These are phyloP conservation scores for Boletus rex-veris DNA, from an alignment of 768 basidiomycete species.

Conservation along the genomic window DNA sequence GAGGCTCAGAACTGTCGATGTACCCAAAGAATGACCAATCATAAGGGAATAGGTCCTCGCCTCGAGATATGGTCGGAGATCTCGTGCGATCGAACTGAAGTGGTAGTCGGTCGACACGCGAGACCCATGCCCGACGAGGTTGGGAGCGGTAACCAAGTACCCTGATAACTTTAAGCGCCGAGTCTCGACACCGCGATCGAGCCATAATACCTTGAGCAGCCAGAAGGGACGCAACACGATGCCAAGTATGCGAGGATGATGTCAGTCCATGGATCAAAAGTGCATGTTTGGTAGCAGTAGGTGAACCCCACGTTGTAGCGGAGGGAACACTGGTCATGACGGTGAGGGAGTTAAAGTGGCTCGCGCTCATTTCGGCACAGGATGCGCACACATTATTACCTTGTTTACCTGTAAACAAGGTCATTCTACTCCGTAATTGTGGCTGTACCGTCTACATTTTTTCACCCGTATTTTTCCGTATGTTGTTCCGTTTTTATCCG, in stretches of 20 bases:
- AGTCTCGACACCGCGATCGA: neutral
- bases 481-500: too few relatives aligned
- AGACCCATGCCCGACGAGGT: constrained; percentile 17
- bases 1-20: neutral
- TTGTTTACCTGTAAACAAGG: too few relatives aligned
- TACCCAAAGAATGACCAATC: constrained; percentile 23
- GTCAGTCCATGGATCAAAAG: constrained; percentile 25
- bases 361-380: too few relatives aligned
- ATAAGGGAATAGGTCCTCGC: constrained; percentile 8
- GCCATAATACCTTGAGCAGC: constrained; percentile 11
- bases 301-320: constrained; percentile 20
- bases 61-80: constrained; percentile 19
- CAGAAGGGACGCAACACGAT: constrained; percentile 8
- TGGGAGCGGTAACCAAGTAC: constrained; percentile 23
- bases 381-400: too few relatives aligned
- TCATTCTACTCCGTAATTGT: too few relatives aligned
- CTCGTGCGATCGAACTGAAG: constrained; percentile 8
- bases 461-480: too few relatives aligned
- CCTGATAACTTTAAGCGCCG: constrained; percentile 4
- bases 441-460: too few relatives aligned
- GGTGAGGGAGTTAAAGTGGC: too few relatives aligned
- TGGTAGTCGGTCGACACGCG: constrained; percentile 13
- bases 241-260: neutral
- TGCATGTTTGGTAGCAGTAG: constrained; percentile 20
- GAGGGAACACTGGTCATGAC: constrained; percentile 17